These are phyloP conservation scores for Komagataella kurtzmanii DNA, from an alignment of 805 yeast genomes.

Conservation along the genomic window DNA sequence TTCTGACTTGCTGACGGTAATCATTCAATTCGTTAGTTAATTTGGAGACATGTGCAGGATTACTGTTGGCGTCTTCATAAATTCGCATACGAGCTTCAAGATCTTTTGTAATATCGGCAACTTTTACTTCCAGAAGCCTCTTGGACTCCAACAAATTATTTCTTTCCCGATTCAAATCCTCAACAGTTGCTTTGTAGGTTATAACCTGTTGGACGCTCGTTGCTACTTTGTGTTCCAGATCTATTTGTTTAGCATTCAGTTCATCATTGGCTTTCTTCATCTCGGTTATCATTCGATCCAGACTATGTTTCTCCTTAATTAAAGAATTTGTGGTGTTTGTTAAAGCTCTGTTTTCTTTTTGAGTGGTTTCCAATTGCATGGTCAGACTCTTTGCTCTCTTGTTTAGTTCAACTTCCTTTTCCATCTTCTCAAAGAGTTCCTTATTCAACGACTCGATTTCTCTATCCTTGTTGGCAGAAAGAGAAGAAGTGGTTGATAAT, in stretches of 20 bases:
- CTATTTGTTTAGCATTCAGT: conserved; percentile 26
- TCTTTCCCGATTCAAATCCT: conserved; percentile 49
- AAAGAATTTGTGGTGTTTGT: conserved; percentile 24
- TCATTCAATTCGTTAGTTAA: conserved; percentile 21
- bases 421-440: conserved; percentile 39
- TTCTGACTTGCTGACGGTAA: conserved; percentile 16
- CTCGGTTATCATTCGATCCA: conserved; percentile 24
- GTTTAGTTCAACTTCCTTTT: conserved; percentile 52
- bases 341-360: conserved; percentile 26
- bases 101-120: conserved; percentile 25
- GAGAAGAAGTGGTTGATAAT: conserved; percentile 15
- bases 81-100: conserved; percentile 22
- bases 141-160: conserved; percentile 41
- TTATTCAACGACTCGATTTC: conserved; percentile 42
- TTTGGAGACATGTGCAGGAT: conserved; percentile 15
- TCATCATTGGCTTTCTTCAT: conserved; percentile 29
- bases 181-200: conserved; percentile 43
- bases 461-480: conserved; percentile 20
- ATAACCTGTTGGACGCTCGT: conserved; percentile 38
- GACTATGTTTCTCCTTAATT: conserved; percentile 26
- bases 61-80: conserved; percentile 14
- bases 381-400: conserved; percentile 49
- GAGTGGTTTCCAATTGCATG: conserved; percentile 44
- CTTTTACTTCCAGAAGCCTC: conserved; percentile 28
- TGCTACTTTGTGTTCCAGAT: conserved; percentile 28